Evolutionary conservation across 2,329 filamentous ascomycete genomes (phyloP).

Genomic region (Pseudocercospora crystallina): DNA sequence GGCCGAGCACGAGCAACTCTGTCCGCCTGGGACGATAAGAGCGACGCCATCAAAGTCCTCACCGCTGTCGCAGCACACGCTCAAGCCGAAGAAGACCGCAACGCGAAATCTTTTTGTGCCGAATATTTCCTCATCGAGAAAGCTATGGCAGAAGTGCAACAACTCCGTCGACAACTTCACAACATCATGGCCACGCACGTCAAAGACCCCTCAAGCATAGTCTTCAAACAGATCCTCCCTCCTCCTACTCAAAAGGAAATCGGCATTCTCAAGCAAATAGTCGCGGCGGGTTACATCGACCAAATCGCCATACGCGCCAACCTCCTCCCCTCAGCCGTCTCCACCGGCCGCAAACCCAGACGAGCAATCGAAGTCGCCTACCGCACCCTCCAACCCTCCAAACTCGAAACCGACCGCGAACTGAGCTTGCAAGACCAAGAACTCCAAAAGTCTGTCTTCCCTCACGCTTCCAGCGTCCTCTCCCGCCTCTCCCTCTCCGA

Average conservation of each 20-base stretch:
- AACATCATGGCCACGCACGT: conserved; percentile 64
- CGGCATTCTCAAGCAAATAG: conserved; percentile 83
- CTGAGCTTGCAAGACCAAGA: conserved; percentile 41
- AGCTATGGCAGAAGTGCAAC: conserved; percentile 79
- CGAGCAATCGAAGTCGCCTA: conserved; percentile 94
- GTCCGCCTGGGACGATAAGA: conserved; percentile 74
- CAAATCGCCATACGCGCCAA: conserved; percentile 91
- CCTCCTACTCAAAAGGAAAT: conserved; percentile 64
- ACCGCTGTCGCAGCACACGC: conserved; percentile 86
- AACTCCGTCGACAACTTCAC: conserved; percentile 79
- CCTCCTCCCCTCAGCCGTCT: conserved; percentile 63
- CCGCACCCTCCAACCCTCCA: conserved; percentile 73
- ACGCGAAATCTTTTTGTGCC: conserved; percentile 63
- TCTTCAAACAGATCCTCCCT: conserved; percentile 45
- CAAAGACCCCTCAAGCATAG: conserved; percentile 31
- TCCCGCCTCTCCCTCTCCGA: conserved; percentile 67
- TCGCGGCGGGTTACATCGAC: conserved; percentile 89
- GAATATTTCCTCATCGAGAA: conserved; percentile 85
- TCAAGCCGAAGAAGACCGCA: conserved; percentile 42
- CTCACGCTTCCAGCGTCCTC: conserved; percentile 83
- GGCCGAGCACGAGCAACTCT: conserved; percentile 77
- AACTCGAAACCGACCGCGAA: conserved; percentile 33
- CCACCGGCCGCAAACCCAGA: conserved; percentile 62
- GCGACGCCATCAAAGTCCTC: conserved; percentile 86
- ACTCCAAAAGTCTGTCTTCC: conserved; percentile 70